These are phyloP conservation scores for Naematelia aurantialba DNA, from an alignment of 768 basidiomycete species.

Conservation along the genomic window DNA sequence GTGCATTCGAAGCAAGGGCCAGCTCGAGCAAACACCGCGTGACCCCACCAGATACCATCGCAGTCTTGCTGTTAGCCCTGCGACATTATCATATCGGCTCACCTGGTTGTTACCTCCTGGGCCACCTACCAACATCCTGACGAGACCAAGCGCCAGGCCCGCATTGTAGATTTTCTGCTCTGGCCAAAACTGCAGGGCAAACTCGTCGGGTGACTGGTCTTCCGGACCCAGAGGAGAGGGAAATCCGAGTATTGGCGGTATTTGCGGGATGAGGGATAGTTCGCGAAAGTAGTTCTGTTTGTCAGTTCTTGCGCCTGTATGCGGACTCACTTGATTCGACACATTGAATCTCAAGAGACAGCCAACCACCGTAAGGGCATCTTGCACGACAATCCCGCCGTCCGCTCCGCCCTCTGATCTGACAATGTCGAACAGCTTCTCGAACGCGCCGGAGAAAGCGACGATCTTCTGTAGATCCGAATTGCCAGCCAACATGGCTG, in stretches of 20 bases:
- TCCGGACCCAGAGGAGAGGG: conserved; percentile 63
- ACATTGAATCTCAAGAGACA: conserved; percentile 85
- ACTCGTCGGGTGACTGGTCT: conserved; percentile 62
- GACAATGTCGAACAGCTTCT: conserved; percentile 86
- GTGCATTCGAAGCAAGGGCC: conserved; percentile 89
- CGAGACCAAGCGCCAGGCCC: conserved; percentile 70
- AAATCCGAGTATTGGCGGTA: conserved; percentile 58
- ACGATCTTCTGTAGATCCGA: conserved; percentile 94
- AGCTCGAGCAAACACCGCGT: conserved; percentile 79
- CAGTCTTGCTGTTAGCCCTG: conserved; percentile 29
- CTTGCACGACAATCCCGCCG: conserved; percentile 78
- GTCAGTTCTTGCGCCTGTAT: conserved; percentile 4
- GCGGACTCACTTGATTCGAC: conserved; percentile 74
- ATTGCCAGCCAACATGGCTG: conserved; percentile 75
- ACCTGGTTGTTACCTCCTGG: conserved; percentile 53
- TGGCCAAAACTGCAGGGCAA: conserved; percentile 95
- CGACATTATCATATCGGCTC: background rate
- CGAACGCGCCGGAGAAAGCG: conserved; percentile 94
- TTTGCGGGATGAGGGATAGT: conserved; percentile 64
- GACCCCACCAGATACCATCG: conserved; percentile 52
- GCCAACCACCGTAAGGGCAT: conserved; percentile 80
- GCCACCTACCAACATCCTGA: conserved; percentile 71
- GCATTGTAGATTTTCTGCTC: conserved; percentile 80
- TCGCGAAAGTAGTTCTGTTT: conserved; percentile 91
- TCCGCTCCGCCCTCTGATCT: conserved; percentile 85